phyloP scores from a whole-genome alignment of 768 basidiomycete species.

The Suillus plorans region DNA sequence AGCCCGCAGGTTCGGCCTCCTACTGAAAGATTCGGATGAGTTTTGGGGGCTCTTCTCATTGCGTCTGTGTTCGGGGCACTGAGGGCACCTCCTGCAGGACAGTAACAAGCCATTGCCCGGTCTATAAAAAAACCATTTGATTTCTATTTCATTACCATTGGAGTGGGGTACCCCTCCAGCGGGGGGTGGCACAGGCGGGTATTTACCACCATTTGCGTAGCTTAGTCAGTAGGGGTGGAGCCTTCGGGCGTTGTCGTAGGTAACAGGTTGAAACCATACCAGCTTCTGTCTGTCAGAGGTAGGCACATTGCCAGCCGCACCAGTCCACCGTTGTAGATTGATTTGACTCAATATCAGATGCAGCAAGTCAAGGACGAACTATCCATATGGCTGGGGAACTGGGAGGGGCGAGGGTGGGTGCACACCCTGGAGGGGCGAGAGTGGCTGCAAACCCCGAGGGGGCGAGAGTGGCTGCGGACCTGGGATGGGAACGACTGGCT shows the following conservation, averaged over 20 bases:
- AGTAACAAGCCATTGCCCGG: neutral
- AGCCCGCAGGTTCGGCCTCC: neutral
- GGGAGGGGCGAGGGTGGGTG: too few relatives aligned
- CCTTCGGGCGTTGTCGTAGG: too few relatives aligned
- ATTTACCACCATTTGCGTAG: too few relatives aligned
- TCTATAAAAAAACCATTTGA: neutral
- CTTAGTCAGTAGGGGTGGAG: too few relatives aligned
- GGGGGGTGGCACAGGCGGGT: too few relatives aligned
- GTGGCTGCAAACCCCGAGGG: neutral
- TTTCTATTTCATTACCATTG: neutral
- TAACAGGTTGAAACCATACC: too few relatives aligned
- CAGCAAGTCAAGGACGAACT: neutral
- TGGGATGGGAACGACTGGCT: neutral
- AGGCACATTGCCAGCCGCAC: too few relatives aligned
- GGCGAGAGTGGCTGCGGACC: neutral
- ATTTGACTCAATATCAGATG: neutral
- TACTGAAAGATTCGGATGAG: neutral
- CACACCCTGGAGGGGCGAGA: neutral
- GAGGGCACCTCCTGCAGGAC: neutral
- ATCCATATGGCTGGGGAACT: neutral
- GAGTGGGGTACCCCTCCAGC: too few relatives aligned
- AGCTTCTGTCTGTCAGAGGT: too few relatives aligned
- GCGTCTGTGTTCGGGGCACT: neutral
- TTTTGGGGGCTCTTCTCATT: neutral
- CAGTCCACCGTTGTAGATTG: neutral